These are phyloP conservation scores for Protoeuglena noctilucae DNA, from an alignment of 139 green algal genomes.

Conservation along the genomic window DNA sequence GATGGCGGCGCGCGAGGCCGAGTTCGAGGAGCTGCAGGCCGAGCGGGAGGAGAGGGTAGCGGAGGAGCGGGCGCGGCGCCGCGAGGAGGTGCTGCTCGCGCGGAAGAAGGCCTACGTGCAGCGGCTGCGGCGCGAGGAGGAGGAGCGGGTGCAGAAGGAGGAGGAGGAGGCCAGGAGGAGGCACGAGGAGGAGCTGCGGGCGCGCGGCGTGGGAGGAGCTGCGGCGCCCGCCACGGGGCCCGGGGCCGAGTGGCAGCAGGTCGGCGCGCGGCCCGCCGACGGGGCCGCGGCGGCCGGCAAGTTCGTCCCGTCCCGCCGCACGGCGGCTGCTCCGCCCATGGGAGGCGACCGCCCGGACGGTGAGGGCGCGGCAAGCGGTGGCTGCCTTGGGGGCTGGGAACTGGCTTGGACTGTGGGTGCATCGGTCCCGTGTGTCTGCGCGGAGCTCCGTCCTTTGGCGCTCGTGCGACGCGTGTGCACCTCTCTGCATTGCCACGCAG, in stretches of 20 bases:
- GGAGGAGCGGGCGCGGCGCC: slow-evolving; percentile 17
- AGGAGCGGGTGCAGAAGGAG: slow-evolving; percentile 13
- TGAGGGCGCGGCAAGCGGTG: too few species aligned
- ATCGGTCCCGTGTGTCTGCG: too few species aligned
- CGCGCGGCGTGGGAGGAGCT: too few species aligned
- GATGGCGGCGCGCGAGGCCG: slow-evolving; percentile 18
- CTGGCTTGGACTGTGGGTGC: too few species aligned
- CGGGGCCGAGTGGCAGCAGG: background rate
- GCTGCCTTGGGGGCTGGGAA: too few species aligned
- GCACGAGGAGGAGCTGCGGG: slow-evolving; percentile 22
- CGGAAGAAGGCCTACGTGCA: slow-evolving; percentile 20
- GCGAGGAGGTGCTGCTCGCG: slow-evolving; percentile 10
- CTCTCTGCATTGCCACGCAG: too few species aligned
- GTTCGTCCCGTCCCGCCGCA: too few species aligned
- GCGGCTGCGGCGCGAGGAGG: slow-evolving; percentile 12
- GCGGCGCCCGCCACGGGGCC: background rate
- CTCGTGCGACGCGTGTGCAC: too few species aligned
- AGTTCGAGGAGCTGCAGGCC: slow-evolving; percentile 24
- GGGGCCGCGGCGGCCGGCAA: too few species aligned
- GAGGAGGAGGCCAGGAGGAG: slow-evolving; percentile 18
- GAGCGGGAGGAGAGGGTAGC: slow-evolving; percentile 20
- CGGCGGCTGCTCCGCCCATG: too few species aligned
- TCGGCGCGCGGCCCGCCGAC: background rate
- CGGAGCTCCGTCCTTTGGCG: too few species aligned
- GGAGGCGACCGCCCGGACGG: too few species aligned